Evolutionary conservation across 176 grass and related monocot species (phyloP).

Genomic region (Carex scoparia): DNA sequence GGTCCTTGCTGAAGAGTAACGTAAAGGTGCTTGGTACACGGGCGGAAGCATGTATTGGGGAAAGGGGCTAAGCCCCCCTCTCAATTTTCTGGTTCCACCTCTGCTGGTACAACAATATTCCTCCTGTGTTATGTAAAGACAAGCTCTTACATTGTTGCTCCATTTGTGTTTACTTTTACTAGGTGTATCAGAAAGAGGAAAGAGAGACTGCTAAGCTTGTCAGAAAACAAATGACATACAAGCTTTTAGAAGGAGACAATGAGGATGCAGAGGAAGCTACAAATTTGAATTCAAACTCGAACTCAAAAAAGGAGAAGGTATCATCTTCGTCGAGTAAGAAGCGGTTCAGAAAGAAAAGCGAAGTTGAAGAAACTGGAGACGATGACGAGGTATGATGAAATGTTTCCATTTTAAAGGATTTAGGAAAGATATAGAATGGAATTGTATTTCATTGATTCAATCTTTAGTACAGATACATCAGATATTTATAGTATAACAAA

Average conservation of each 20-base stretch:
- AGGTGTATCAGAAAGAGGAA: conserved; percentile 80
- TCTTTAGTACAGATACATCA: too few relatives aligned
- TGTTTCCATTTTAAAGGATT: neutral
- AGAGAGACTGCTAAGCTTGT: conserved; percentile 62
- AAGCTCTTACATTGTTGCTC: neutral
- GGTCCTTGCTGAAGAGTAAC: too few relatives aligned
- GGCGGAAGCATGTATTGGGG: too few relatives aligned
- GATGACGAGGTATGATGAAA: conserved; percentile 47
- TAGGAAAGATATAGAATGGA: too few relatives aligned
- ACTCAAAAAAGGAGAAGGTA: conserved; percentile 7
- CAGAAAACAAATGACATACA: conserved; percentile 73
- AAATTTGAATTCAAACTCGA: conserved; percentile 5
- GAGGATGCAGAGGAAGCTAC: conserved; percentile 34
- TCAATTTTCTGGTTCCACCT: too few relatives aligned
- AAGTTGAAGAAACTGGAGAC: conserved; percentile 38
- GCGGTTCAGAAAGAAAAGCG: conserved; percentile 67
- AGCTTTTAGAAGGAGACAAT: conserved; percentile 51
- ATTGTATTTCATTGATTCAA: too few relatives aligned
- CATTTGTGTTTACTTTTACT: conserved; percentile 11
- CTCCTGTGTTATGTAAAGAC: neutral
- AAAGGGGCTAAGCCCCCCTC: too few relatives aligned
- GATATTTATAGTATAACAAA: too few relatives aligned
- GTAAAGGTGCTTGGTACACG: too few relatives aligned
- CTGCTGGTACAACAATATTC: neutral
- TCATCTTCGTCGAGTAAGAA: conserved; percentile 49